phyloP scores from a whole-genome alignment of 176 grass and related monocot species.

The Hsuehochloa calcarea region DNA sequence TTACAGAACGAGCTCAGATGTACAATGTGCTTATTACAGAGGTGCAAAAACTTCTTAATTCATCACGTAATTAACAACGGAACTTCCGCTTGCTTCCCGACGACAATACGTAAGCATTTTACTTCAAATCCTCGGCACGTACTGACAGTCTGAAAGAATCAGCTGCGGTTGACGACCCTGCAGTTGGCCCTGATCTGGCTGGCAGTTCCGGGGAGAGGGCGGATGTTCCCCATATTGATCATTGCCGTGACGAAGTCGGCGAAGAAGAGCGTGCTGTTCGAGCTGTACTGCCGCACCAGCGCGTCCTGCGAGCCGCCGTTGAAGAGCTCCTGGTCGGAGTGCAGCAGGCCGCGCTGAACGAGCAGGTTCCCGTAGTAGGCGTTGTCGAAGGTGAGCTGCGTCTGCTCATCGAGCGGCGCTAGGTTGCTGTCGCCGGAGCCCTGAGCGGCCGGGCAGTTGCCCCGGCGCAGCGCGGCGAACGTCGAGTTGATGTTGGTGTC shows the following conservation, averaged over 20 bases:
- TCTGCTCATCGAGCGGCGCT: conserved; percentile 54
- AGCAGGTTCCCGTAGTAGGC: conserved; percentile 62
- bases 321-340: conserved; percentile 79
- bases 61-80: no score
- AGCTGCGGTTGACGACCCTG: conserved; percentile 48
- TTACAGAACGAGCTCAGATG: no score
- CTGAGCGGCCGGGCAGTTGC: conserved; percentile 13
- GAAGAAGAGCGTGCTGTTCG: background rate
- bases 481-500: conserved; percentile 46
- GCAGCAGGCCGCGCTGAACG: conserved; percentile 44
- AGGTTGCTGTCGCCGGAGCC: conserved; percentile 38
- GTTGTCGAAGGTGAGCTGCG: conserved; percentile 57
- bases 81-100: no score
- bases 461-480: conserved; percentile 41
- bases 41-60: no score
- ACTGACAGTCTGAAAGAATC: background rate
- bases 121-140: no score
- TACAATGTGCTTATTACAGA: no score
- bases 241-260: conserved; percentile 54
- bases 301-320: conserved; percentile 53
- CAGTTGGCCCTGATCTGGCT: conserved; percentile 62
- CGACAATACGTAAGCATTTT: no score
- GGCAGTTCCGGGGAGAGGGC: conserved; percentile 39
- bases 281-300: conserved; percentile 41
- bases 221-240: conserved; percentile 52